Evolutionary conservation across 805 yeast genomes (phyloP).

Genomic region (Yarrowia porcina): DNA sequence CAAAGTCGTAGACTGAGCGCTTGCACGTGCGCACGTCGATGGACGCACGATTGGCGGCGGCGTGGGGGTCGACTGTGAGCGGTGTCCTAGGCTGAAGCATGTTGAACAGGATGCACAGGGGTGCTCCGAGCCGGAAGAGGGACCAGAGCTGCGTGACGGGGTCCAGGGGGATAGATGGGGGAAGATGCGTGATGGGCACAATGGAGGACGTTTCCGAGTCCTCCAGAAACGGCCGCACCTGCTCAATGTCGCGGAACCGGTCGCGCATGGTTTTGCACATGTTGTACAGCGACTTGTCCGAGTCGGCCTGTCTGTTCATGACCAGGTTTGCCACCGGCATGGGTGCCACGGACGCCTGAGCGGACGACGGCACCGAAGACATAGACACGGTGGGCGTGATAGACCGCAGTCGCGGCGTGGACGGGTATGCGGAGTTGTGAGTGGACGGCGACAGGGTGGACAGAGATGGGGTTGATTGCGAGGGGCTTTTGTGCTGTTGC

Average conservation of each 20-base stretch:
- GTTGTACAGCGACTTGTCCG: constrained; percentile 61
- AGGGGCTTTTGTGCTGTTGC: background rate
- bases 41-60: constrained; percentile 41
- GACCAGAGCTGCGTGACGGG: constrained; percentile 91
- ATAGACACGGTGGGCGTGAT: constrained; percentile 15
- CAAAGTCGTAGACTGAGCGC: constrained; percentile 83
- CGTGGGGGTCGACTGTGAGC: constrained; percentile 36
- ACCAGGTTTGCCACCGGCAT: constrained; percentile 20
- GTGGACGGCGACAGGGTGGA: background rate
- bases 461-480: background rate
- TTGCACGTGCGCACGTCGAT: constrained; percentile 83
- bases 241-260: constrained; percentile 58
- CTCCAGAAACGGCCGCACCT: constrained; percentile 60
- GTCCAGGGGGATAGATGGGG: constrained; percentile 73
- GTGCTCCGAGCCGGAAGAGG: constrained; percentile 86
- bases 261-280: constrained; percentile 57
- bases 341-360: background rate
- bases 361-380: background rate
- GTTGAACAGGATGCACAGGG: constrained; percentile 82
- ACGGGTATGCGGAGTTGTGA: background rate
- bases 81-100: constrained; percentile 52
- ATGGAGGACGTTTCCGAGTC: constrained; percentile 42
- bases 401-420: constrained; percentile 17
- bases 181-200: constrained; percentile 52
- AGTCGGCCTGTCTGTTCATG: constrained; percentile 24